Evolutionary conservation across 2,329 filamentous ascomycete genomes (phyloP).

Genomic region (Pyrenochaeta sp.): DNA sequence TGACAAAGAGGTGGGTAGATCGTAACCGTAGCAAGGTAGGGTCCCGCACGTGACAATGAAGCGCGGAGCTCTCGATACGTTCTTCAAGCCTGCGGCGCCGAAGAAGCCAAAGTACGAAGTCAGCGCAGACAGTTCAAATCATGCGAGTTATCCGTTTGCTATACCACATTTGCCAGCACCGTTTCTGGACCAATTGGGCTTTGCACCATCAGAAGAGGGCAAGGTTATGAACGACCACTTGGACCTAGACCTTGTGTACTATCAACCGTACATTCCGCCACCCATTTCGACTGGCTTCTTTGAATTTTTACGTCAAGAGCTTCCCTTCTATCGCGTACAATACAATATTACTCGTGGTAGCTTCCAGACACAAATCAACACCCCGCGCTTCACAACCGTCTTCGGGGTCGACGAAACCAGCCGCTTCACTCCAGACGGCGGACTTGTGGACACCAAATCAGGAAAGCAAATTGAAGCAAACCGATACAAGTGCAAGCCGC

Average conservation of each 20-base stretch:
- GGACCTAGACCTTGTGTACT: constrained; percentile 78
- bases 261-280: constrained; percentile 73
- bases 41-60: too few relatives aligned
- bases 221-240: constrained; percentile 70
- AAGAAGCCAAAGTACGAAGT: constrained; percentile 52
- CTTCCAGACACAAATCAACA: constrained; percentile 68
- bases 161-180: constrained; percentile 58
- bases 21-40: too few relatives aligned
- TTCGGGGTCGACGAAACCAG: constrained; percentile 72
- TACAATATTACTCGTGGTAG: constrained; percentile 75
- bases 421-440: constrained; percentile 50
- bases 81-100: constrained; percentile 64
- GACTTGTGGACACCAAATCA: constrained; percentile 55
- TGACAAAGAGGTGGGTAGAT: too few relatives aligned
- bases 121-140: constrained; percentile 46
- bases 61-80: constrained; percentile 63
- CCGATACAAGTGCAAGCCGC: constrained; percentile 69
- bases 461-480: constrained; percentile 49
- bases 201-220: constrained; percentile 61
- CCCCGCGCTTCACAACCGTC: constrained; percentile 68
- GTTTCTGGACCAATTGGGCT: constrained; percentile 53
- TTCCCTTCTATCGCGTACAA: constrained; percentile 79
- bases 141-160: constrained; percentile 63
- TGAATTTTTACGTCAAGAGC: constrained; percentile 72
- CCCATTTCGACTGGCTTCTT: constrained; percentile 69